A percentile compares a stretch with the other conserved stretches of the same genome.
phyloP scores from a whole-genome alignment of 805 yeast genomes.

The Starmera caribaea region DNA sequence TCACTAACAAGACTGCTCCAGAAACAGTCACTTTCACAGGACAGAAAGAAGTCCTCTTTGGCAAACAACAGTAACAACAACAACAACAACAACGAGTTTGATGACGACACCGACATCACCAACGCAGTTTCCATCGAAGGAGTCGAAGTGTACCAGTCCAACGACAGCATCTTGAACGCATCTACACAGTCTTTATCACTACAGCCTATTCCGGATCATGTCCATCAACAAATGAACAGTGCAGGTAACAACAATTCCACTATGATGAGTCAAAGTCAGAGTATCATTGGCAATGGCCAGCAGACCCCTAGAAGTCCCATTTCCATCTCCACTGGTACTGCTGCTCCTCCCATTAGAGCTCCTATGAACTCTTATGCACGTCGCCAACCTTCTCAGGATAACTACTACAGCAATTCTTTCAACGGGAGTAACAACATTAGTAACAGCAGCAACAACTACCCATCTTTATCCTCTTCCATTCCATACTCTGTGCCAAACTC shows the following conservation, averaged over 20 bases:
- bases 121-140: constrained; percentile 20
- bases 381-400: constrained; percentile 14
- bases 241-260: constrained; percentile 2
- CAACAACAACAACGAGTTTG: constrained; percentile 3
- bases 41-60: background rate
- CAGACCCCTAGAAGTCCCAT: constrained; percentile 17
- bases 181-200: too few relatives aligned
- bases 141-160: constrained; percentile 11
- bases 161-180: background rate
- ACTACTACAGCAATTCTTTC: constrained; percentile 2
- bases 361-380: constrained; percentile 19
- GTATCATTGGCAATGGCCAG: background rate
- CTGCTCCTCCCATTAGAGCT: constrained; percentile 21
- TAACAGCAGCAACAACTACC: constrained; percentile 18
- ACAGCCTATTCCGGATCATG: too few relatives aligned
- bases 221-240: background rate
- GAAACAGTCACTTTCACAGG: constrained; percentile 12
- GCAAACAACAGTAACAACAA: background rate
- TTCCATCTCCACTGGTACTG: constrained; percentile 6
- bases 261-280: constrained; percentile 4
- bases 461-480: constrained; percentile 47
- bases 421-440: constrained; percentile 8
- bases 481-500: constrained; percentile 65
- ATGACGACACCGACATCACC: constrained; percentile 9
- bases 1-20: constrained; percentile 19